Evolutionary conservation across 2,329 filamentous ascomycete genomes (phyloP), one percentile per base, ranked within the genome.

Genomic region (Diplodia scrobiculata): DNA sequence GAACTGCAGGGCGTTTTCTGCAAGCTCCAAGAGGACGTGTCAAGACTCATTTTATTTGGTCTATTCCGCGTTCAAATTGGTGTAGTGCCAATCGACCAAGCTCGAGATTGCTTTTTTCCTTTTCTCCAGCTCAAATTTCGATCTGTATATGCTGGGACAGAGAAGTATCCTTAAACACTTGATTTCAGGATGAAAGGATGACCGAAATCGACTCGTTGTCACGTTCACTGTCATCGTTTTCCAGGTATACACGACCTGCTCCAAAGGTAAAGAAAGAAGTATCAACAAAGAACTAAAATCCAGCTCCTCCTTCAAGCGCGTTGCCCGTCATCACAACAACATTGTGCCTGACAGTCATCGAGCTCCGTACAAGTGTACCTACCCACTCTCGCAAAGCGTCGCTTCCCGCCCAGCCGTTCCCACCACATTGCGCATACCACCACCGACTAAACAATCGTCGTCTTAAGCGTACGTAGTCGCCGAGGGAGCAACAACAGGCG

Each of bases 341-440:
- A 72, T 66, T 72, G 70, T 7, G 69, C 70, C 67, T 72, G 72
- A 66, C 71, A 72, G 3, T 48, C 47, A 62, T 68, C 68, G 45
- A 63, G 64, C n/a, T 36, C 45, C 32, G 62, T 36, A 66, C 71
- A 73, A 38, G 68, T 69, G 58, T 67, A 70, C 52, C 69, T 67
- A 32, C 67, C 25, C 25, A 25, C 25, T 65, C 36, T 69, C 69
- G 62, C 71, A 73, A 34, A 65, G 69, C 14, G 67, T 73, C 29
- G 25, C 25, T 25, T 25, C 25, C 25, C 25, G 25, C 25, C 25
- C 25, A 25, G 25, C 25, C 63, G 62, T n/a, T 70, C 70, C 71
- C 71, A 11, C 71, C 69, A 47, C 70, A 71, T 63, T 73, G 70
- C 2, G 68, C 55, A 14, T 34, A 47, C 10, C 19, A n/a, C 38